Base-by-base conservation (phyloP, 108 stramenopile species). In the Aurantiochytrium sp. region DNA sequence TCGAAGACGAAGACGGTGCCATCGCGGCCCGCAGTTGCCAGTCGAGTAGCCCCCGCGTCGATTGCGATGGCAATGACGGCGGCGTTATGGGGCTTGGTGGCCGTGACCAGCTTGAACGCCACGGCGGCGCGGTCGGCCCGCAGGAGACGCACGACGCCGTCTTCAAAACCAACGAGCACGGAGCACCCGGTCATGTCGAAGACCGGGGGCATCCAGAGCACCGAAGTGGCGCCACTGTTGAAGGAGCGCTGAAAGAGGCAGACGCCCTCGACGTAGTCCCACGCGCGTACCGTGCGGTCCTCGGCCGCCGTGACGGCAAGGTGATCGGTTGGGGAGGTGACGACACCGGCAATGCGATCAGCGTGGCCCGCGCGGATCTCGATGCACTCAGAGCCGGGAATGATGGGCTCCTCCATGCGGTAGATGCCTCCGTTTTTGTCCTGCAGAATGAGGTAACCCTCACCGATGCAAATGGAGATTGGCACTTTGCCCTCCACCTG, bases 51-150 rank as follows among this genome's bases (percentile, higher is more conserved):
- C 68, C 89, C 85, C 3, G 89, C 89, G 15, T 89, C 90, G 42
- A 88, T 91, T 4, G 73, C 41, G 0, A 92, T 30, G 31, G 34
- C 52, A 15, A 53, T 89, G 37, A 94, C 59, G 17, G 68, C 41
- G 4, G 37, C 73, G 37, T 90, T 91, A 86, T 94, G 94, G 36
- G 94, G 93, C 86, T 94, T 94, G 39, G 91, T 41, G 15, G 48
- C 90, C 85, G 41, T 42, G 87, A 55, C 21, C 8, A n/a, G 88
- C 0, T 15, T n/a, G 45, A 52, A 88, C 45, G 55, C 52, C 32
- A 32, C 39, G 59, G 59, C 31, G 34, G 50, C 53, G 52, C 73
- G 37, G 55, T 39, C n/a, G 8, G 59, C 59, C 1, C 59, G 1
- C 54, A 94, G 89, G 30, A 92, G 55, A 19, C 93, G 69, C 31